Base-by-base conservation (phyloP, 768 basidiomycete genomes). In the Bullera alba region DNA sequence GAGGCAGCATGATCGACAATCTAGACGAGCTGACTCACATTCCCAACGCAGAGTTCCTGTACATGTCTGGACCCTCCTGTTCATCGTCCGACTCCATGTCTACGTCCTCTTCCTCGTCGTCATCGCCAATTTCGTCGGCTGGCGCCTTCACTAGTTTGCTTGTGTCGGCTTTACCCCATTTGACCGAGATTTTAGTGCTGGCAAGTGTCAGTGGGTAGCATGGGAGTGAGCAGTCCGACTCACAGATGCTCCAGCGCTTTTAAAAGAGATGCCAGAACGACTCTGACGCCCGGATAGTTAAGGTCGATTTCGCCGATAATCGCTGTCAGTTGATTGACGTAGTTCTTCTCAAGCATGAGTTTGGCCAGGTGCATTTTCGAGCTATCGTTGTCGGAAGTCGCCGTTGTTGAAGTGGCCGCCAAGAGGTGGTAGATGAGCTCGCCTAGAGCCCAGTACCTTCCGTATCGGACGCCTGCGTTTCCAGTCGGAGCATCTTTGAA, bases 341-440 rank as follows among this genome's bases (percentile, higher is more conserved):
- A 92, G 66, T 87, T 87, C 76, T 96, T 96, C 77, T 99, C 95
- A 44, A 99, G 75, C 95, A 99, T 99, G 56, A 92, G 80, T 75
- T 96, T 96, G 19, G 93, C 90, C 46, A 97, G 80, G 54, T 95
- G 92, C 6, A 91, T 84, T 3, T 85, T 84, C n/a, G 79, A 79
- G 43, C 90, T 93, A 43, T 76, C 79, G 57, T 79, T 81, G 38
- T 82, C 76, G 47, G 80, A 78, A 51, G 53, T 52, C n/a, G 49
- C 58, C 5, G 55, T 56, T 75, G 75, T 52, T 60, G 71, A 62
- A 80, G 83, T 82, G 25, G 85, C 81, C 1, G 84, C 86, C 49
- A 99, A 77, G 28, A 99, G 76, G 7, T 90, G 85, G 72, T 87
- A 81, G 64, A 87, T 87, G 23, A 99, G 76, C 58, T 96, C 90